Base-by-base conservation (phyloP, 1,284 basidiomycete species). In the Apiotrichum brassicae region DNA sequence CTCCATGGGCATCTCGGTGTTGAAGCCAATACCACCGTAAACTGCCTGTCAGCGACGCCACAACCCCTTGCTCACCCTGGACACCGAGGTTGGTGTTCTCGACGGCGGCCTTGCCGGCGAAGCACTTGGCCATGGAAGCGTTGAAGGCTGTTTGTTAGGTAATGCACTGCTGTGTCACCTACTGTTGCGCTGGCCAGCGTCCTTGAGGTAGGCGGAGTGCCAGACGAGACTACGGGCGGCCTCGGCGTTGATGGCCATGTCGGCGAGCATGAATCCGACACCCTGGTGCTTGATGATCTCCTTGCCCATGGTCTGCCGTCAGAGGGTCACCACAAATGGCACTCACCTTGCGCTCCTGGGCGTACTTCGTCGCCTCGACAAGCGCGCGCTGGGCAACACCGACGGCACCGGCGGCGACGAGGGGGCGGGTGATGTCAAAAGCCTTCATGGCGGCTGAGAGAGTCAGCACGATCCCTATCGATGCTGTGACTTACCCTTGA, bases 281-380 rank as follows among this genome's bases (percentile, higher is more conserved):
- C 75, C 77, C 58, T 79, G 78, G 62, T 80, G 79, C 53, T 78
- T 70, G 53, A 79, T 78, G 62, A 80, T 79, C 3, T 74, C 64
- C 48, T 74, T 72, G 22, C 78, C 79, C 75, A 80, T 79, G 7
- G 79, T 79, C 74, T 78, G 5, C 18, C 1, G n/a, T 48, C 14
- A 16, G 18, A 22, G 18, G 11, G 18, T 5, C 14, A 24, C 20
- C 6, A 23, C 14, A 36, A 6, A 33, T 16, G 13, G 11, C 1
- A 52, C 61, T 30, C 22, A 75, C 74, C 60, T 70, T 73, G 48
- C 77, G 72, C 40, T 76, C 75, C 55, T 78, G 77, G 6, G 78
- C 78, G 58, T 79, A 80, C 57, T 69, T 75, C 18, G 75, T 75
- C 0, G 78, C 78, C 60, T 80, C 78, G 47, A 75, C 70, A 11